Evolutionary conservation across 2,329 filamentous ascomycete species (phyloP).

Genomic region (Dryadomyces quercus-mongolicae): DNA sequence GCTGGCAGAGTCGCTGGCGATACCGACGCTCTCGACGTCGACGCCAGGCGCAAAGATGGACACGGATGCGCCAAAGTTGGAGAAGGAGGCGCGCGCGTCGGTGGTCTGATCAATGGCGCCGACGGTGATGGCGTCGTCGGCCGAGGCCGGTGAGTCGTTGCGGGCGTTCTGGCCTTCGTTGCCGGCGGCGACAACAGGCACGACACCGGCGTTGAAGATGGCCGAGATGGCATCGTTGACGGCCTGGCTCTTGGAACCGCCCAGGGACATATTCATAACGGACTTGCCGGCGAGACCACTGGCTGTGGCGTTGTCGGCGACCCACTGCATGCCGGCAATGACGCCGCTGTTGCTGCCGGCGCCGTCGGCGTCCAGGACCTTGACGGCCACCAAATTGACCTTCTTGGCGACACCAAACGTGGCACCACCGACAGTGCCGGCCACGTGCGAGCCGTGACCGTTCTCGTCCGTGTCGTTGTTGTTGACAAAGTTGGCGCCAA

Average conservation of each 20-base stretch:
- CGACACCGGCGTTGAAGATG: conserved; percentile 36
- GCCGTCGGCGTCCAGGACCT: conserved; percentile 35
- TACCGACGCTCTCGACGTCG: conserved; percentile 38
- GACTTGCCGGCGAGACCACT: conserved; percentile 35
- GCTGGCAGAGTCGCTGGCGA: conserved; percentile 32
- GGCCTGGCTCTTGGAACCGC: conserved; percentile 33
- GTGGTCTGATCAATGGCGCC: conserved; percentile 42
- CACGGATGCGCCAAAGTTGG: conserved; percentile 43
- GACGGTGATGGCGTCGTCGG: conserved; percentile 44
- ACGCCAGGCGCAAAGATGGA: conserved; percentile 47
- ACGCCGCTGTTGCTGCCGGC: conserved; percentile 37
- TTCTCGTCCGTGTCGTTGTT: conserved; percentile 39
- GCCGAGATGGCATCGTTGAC: conserved; percentile 41
- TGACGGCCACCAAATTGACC: conserved; percentile 18
- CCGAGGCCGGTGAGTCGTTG: conserved; percentile 41
- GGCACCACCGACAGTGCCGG: conserved; percentile 47
- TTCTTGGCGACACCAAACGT: conserved; percentile 53
- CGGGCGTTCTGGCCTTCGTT: conserved; percentile 42
- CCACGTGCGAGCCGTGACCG: conserved; percentile 53
- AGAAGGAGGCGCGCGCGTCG: conserved; percentile 39
- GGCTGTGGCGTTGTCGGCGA: conserved; percentile 31
- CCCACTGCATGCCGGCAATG: conserved; percentile 46
- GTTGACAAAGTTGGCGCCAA: conserved; percentile 40
- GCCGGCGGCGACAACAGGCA: conserved; percentile 48
- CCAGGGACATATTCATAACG: conserved; percentile 54